Percentiles rank a stretch among this genome's conserved stretches.
These are phyloP conservation scores for Coniochaeta sp. DNA, from an alignment of 2,329 filamentous ascomycete species.

Conservation along the genomic window DNA sequence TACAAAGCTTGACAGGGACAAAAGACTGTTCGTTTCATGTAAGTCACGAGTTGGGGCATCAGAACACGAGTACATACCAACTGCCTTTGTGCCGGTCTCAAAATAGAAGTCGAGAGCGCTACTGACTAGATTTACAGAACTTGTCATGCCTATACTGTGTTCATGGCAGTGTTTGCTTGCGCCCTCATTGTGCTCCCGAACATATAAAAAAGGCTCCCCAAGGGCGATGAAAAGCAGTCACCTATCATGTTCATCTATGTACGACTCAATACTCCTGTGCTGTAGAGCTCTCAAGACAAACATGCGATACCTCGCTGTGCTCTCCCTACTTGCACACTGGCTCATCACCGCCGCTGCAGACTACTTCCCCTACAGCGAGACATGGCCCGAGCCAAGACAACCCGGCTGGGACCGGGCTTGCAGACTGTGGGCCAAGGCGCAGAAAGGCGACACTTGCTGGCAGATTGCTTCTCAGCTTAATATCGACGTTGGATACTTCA, in stretches of 20 bases:
- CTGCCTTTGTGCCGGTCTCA: not conserved
- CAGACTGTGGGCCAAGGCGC: not conserved
- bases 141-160: not conserved
- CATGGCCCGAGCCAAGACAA: not conserved
- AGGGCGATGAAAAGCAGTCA: not conserved
- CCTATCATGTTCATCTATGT: not conserved
- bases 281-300: not conserved
- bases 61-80: not conserved
- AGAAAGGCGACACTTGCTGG: not conserved
- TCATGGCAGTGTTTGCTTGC: not conserved
- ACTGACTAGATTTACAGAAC: not conserved
- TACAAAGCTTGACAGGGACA: not conserved
- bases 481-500: not conserved
- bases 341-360: not conserved
- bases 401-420: not conserved
- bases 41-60: not conserved
- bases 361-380: not conserved
- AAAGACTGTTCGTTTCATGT: not conserved
- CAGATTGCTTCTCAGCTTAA: not conserved
- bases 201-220: not conserved
- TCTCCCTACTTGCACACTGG: not conserved
- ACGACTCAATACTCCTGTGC: not conserved
- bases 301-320: not conserved
- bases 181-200: not conserved
- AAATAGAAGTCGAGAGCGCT: not conserved